A percentile compares a stretch with the other conserved stretches of the same genome.
These are phyloP conservation scores for Coemansia sp. DNA, from an alignment of 192 early-diverging fungal genomes.

Conservation along the genomic window DNA sequence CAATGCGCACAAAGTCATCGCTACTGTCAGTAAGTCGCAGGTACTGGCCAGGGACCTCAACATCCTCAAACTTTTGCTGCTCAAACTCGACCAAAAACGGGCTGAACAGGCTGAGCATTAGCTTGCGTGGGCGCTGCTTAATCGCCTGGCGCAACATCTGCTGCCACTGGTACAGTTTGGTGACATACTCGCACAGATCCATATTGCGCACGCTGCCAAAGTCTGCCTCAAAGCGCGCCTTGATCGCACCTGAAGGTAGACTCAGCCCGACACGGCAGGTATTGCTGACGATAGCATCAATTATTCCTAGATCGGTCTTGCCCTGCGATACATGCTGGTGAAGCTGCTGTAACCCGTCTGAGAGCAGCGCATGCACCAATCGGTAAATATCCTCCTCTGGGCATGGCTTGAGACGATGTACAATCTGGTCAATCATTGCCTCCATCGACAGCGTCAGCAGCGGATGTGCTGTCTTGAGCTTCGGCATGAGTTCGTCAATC, in stretches of 20 bases:
- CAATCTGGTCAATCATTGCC: slow-evolving; percentile 98
- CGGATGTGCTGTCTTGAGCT: slow-evolving; percentile 92
- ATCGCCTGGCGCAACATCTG: slow-evolving; percentile 88
- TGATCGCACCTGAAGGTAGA: slow-evolving; percentile 63
- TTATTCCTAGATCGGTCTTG: slow-evolving; percentile 16
- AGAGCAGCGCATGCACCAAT: slow-evolving; percentile 85
- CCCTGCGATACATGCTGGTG: slow-evolving; percentile 42
- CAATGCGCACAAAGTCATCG: slow-evolving; percentile 92
- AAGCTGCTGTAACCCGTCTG: slow-evolving; percentile 77
- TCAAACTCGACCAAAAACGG: slow-evolving; percentile 98
- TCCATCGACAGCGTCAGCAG: slow-evolving; percentile 94
- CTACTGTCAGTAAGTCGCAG: slow-evolving; percentile 75
- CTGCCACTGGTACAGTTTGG: slow-evolving; percentile 86
- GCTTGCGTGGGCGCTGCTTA: slow-evolving; percentile 74
- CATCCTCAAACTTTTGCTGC: slow-evolving; percentile 96
- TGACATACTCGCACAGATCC: slow-evolving; percentile 78
- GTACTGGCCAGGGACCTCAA: slow-evolving; percentile 99
- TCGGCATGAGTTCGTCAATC: slow-evolving; percentile 93
- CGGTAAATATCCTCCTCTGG: slow-evolving; percentile 98
- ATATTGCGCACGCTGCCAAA: slow-evolving; percentile 85
- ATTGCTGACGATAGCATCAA: slow-evolving; percentile 57
- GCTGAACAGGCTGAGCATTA: slow-evolving; percentile 82
- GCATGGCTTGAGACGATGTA: slow-evolving; percentile 85
- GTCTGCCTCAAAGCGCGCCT: slow-evolving; percentile 82
- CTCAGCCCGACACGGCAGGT: slow-evolving; percentile 86